Percentiles rank a stretch among this genome's conserved stretches.
phyloP scores from a whole-genome alignment of 768 basidiomycete species.

The Agrocybe praecox region DNA sequence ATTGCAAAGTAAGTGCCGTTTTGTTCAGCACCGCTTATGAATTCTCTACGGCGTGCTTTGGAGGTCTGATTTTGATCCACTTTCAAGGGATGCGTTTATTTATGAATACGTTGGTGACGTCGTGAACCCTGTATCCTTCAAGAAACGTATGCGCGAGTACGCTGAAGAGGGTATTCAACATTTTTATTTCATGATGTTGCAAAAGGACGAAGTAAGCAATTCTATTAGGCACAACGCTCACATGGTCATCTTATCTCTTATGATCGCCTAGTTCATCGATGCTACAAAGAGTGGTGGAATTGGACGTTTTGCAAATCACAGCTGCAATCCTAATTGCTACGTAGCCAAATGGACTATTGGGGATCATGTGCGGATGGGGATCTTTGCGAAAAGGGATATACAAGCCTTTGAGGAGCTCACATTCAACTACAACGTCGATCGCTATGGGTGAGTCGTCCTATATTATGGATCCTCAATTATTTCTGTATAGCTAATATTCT shows the following conservation, averaged over 20 bases:
- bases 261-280: conserved; percentile 79
- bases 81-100: conserved; percentile 81
- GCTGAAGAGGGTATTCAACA: conserved; percentile 91
- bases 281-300: conserved; percentile 97
- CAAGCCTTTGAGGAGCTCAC: conserved; percentile 87
- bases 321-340: conserved; percentile 96
- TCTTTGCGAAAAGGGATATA: conserved; percentile 88
- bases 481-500: not conserved
- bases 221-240: not conserved
- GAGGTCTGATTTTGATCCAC: conserved; percentile 9
- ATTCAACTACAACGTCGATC: conserved; percentile 99
- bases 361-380: conserved; percentile 91
- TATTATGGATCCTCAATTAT: not conserved
- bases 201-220: conserved; percentile 86
- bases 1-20: conserved; percentile 57
- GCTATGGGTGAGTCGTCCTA: conserved; percentile 73
- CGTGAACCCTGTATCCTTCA: conserved; percentile 82
- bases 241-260: not conserved
- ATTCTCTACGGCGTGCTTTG: too few species aligned
- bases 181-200: conserved; percentile 99
- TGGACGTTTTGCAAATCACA: conserved; percentile 97
- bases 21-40: not conserved
- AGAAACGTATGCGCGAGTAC: conserved; percentile 93
- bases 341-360: conserved; percentile 99
- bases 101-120: conserved; percentile 99